Conservation (phyloP, 192 early-diverging fungal species). For the Entrophospora sp. region DNA sequence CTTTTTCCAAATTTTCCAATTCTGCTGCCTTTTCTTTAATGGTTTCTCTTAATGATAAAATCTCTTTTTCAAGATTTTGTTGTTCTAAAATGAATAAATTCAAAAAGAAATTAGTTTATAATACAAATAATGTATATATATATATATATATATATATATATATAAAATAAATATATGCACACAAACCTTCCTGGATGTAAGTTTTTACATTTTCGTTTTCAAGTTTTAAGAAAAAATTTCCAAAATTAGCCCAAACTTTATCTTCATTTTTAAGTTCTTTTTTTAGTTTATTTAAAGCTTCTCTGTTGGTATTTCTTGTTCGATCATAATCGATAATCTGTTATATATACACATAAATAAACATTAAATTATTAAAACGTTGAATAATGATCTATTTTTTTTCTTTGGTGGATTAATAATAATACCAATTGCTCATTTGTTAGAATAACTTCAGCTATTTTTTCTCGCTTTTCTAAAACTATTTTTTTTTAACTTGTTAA, state of each 20-base stretch:
- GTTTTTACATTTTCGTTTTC: conserved; percentile 39
- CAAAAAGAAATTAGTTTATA: neutral
- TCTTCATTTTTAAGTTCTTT: conserved; percentile 31
- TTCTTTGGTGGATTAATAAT: no score
- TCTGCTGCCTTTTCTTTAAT: conserved; percentile 37
- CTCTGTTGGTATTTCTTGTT: conserved; percentile 46
- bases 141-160: neutral
- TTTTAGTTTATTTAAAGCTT: conserved; percentile 40
- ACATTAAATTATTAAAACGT: neutral
- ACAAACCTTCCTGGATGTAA: conserved; percentile 46
- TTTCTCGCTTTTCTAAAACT: conserved; percentile 41
- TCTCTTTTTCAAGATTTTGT: conserved; percentile 36
- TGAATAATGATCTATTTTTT: neutral
- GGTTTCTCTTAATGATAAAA: conserved; percentile 30
- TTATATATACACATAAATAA: neutral
- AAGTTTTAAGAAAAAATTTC: conserved; percentile 51
- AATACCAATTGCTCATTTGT: conserved; percentile 49
- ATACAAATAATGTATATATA: neutral
- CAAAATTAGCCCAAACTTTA: conserved; percentile 49
- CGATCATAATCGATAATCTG: conserved; percentile 52
- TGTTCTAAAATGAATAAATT: conserved; percentile 38
- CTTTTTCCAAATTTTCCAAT: conserved; percentile 40
- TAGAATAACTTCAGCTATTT: conserved; percentile 44
- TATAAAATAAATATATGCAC: no score
- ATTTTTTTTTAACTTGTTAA: no score